Conservation (phyloP, 768 basidiomycete species). For the Calvatia gigantea region DNA sequence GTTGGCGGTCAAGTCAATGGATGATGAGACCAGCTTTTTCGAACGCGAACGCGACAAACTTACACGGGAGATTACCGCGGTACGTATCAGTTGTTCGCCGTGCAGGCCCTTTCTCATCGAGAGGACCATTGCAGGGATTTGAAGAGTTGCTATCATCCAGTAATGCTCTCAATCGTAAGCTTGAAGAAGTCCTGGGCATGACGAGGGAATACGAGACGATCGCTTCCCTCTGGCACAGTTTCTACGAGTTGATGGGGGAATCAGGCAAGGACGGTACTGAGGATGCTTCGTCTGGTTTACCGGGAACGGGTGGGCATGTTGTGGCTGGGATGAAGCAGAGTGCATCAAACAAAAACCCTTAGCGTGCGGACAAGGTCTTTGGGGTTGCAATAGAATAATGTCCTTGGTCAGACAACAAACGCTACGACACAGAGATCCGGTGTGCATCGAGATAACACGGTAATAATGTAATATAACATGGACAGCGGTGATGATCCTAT, state of each 20-base stretch:
- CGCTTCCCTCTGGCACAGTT: slow-evolving; percentile 79
- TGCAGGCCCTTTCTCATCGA: slow-evolving; percentile 21
- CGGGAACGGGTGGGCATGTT: slow-evolving; percentile 72
- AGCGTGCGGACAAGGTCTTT: not conserved
- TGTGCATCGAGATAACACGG: slow-evolving; percentile 16
- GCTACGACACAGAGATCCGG: slow-evolving; percentile 4
- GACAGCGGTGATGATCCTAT: slow-evolving; percentile 11
- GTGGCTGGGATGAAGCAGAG: slow-evolving; percentile 29
- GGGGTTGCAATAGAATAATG: not conserved
- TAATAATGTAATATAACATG: slow-evolving; percentile 25
- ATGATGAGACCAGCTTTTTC: slow-evolving; percentile 62
- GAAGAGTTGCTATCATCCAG: slow-evolving; percentile 83
- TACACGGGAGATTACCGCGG: slow-evolving; percentile 69
- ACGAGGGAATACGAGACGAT: slow-evolving; percentile 91
- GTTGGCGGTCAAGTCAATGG: slow-evolving; percentile 15
- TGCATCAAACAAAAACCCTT: not conserved
- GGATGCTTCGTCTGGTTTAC: slow-evolving; percentile 40
- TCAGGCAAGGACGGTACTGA: slow-evolving; percentile 37
- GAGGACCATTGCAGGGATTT: slow-evolving; percentile 51
- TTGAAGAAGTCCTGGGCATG: slow-evolving; percentile 91
- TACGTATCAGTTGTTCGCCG: slow-evolving; percentile 27
- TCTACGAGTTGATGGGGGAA: slow-evolving; percentile 71
- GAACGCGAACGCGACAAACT: slow-evolving; percentile 77
- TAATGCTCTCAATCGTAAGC: slow-evolving; percentile 84
- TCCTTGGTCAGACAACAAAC: slow-evolving; percentile 2